A percentile compares a stretch with the other conserved stretches of the same genome.
Evolutionary conservation across 768 basidiomycete genomes (phyloP).

Genomic region (Termitomyces sp.): DNA sequence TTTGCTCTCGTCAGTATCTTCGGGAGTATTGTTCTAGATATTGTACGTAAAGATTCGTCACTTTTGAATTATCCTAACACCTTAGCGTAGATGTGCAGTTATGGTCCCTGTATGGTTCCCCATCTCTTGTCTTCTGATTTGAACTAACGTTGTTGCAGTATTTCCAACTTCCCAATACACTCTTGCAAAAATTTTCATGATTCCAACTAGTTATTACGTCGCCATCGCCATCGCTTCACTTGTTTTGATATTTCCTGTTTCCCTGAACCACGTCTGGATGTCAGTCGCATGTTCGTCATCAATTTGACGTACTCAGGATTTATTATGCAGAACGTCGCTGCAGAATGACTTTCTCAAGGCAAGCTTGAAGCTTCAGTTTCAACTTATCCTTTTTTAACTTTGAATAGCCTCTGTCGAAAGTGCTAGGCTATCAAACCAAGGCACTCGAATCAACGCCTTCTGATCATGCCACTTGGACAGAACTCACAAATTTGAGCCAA

Average conservation of each 20-base stretch:
- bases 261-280: constrained; percentile 42
- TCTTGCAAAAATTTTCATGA: constrained; percentile 37
- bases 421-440: constrained; percentile 33
- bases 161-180: constrained; percentile 40
- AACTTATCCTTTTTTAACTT: not conserved
- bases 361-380: constrained; percentile 10
- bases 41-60: constrained; percentile 22
- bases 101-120: constrained; percentile 31
- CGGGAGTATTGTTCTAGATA: constrained; percentile 43
- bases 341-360: constrained; percentile 29
- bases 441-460: constrained; percentile 32
- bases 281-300: constrained; percentile 13
- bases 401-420: constrained; percentile 30
- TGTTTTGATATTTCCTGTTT: constrained; percentile 43
- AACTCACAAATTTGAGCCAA: constrained; percentile 24
- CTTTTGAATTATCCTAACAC: not conserved
- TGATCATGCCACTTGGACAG: constrained; percentile 32
- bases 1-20: constrained; percentile 41
- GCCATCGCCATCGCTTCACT: constrained; percentile 38
- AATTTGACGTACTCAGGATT: not conserved
- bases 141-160: constrained; percentile 22
- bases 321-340: constrained; percentile 26
- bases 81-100: constrained; percentile 32
- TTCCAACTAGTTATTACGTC: constrained; percentile 39
- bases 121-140: not conserved